A percentile compares a stretch with the other conserved stretches of the same genome.
These are phyloP conservation scores for Mycena belliarum DNA, from an alignment of 768 basidiomycete species.

Conservation along the genomic window DNA sequence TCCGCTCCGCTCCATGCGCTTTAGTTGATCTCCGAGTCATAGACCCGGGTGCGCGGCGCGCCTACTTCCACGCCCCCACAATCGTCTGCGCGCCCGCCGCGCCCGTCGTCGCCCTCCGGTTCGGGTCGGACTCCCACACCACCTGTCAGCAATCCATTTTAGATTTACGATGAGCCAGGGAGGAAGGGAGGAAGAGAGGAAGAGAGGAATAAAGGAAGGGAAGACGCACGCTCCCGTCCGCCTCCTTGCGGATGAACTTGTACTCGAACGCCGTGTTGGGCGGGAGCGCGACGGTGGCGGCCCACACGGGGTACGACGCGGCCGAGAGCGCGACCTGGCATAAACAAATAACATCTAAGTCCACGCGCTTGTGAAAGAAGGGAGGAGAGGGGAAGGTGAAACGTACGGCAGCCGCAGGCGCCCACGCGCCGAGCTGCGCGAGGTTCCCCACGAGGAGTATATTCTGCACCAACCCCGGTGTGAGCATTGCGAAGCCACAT, in stretches of 20 bases:
- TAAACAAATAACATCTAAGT: neutral
- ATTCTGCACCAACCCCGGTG: constrained; percentile 49
- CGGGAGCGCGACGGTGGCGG: constrained; percentile 49
- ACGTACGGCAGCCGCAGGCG: constrained; percentile 45
- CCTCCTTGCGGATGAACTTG: constrained; percentile 62
- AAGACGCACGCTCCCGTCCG: constrained; percentile 46
- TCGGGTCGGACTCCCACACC: too few species aligned
- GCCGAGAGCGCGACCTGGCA: constrained; percentile 57
- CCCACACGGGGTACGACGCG: constrained; percentile 57
- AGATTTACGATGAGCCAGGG: too few species aligned
- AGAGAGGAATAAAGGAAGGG: too few species aligned
- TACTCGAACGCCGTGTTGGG: constrained; percentile 52
- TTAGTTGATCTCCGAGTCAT: too few species aligned
- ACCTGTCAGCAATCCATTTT: too few species aligned
- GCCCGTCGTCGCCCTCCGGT: too few species aligned
- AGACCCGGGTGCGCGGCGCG: too few species aligned
- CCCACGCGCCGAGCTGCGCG: constrained; percentile 56
- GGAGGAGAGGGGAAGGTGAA: neutral
- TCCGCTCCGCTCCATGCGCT: too few species aligned
- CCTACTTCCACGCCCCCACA: too few species aligned
- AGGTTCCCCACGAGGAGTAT: constrained; percentile 61
- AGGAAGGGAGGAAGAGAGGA: too few species aligned
- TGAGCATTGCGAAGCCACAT: neutral
- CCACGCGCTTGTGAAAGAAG: neutral
- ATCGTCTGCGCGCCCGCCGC: too few species aligned